phyloP scores from a whole-genome alignment of 75 land plant genomes.

The Ceratopteris richardii region DNA sequence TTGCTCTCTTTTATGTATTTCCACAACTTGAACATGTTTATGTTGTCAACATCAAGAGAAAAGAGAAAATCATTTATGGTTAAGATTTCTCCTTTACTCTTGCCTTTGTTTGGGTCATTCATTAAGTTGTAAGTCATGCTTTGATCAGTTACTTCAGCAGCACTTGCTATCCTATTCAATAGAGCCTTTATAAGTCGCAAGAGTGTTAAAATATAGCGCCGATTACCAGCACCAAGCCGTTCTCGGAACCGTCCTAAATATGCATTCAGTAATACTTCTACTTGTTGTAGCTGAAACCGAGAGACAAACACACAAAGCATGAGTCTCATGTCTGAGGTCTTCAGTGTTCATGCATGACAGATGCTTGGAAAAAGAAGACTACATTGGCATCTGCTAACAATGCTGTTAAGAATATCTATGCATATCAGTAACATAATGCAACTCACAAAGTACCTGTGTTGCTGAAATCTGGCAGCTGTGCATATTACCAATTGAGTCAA shows the following conservation, averaged over 20 bases:
- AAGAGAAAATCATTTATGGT: conserved; percentile 90
- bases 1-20: conserved; percentile 86
- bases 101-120: conserved; percentile 4
- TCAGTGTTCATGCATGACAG: not conserved
- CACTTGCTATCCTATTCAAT: conserved; percentile 18
- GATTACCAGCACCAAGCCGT: conserved; percentile 70
- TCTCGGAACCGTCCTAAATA: conserved; percentile 58
- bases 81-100: conserved; percentile 28
- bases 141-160: not conserved
- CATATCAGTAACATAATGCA: not conserved
- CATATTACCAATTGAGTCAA: conserved; percentile 79
- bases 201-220: conserved; percentile 91
- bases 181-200: conserved; percentile 57
- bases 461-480: conserved; percentile 64
- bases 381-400: too few relatives aligned
- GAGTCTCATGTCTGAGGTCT: not conserved
- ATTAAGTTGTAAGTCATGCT: too few relatives aligned
- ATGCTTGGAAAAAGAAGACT: too few relatives aligned
- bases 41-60: conserved; percentile 85
- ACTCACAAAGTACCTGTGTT: conserved; percentile 45
- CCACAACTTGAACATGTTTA: conserved; percentile 76
- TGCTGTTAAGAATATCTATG: too few relatives aligned
- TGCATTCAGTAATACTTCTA: conserved; percentile 40
- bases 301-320: not conserved
- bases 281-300: conserved; percentile 64